Evolutionary conservation across 176 grass and related monocot genomes (phyloP).

Genomic region (Chloris gayana): DNA sequence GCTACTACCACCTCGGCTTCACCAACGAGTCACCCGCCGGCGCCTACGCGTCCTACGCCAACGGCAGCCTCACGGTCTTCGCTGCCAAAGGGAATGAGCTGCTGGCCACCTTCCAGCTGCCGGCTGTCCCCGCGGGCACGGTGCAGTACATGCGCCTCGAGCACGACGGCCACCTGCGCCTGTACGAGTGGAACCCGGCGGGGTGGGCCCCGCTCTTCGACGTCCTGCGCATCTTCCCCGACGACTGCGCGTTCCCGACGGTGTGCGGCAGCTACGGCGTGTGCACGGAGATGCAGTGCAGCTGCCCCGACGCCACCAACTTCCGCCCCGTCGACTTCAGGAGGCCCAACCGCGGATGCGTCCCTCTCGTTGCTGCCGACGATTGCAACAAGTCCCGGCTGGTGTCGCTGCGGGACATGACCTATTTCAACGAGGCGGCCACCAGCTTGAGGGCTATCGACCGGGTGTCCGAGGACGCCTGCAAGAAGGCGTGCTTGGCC

Average conservation of each 20-base stretch:
- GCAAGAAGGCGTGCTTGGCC: constrained; percentile 45
- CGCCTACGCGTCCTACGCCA: constrained; percentile 37
- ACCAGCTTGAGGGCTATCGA: constrained; percentile 38
- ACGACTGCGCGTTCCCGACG: constrained; percentile 47
- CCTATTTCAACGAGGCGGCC: constrained; percentile 45
- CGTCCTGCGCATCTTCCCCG: constrained; percentile 39
- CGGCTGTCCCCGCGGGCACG: neutral
- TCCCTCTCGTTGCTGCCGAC: neutral
- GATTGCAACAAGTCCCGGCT: constrained; percentile 36
- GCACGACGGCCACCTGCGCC: constrained; percentile 28
- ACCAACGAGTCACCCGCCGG: neutral
- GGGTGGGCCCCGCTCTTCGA: constrained; percentile 39
- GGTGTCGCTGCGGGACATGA: constrained; percentile 21
- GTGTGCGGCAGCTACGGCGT: constrained; percentile 57
- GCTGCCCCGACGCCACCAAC: constrained; percentile 51
- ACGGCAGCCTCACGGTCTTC: constrained; percentile 36
- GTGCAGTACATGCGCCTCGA: constrained; percentile 58
- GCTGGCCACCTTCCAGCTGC: constrained; percentile 29
- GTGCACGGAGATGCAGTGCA: constrained; percentile 54
- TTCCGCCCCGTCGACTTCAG: constrained; percentile 49
- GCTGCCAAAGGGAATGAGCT: neutral
- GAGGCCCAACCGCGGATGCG: constrained; percentile 54
- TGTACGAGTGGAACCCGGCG: neutral
- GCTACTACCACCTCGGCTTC: constrained; percentile 31
- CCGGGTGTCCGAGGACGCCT: constrained; percentile 39